phyloP scores from a whole-genome alignment of 177 flowering plant species.

The Telopea speciosissima region DNA sequence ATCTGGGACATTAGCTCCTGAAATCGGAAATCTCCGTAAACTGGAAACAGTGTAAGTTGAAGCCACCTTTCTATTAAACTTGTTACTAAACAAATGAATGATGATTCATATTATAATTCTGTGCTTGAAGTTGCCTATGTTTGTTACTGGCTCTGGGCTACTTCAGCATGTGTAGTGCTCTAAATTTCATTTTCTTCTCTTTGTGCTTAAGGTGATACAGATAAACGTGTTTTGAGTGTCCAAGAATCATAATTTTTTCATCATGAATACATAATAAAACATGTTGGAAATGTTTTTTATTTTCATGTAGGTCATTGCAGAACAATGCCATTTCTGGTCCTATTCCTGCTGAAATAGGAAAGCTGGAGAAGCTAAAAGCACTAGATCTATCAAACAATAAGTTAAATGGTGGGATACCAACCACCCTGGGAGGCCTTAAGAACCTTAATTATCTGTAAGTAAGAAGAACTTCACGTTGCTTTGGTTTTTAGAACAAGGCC shows the following conservation, averaged over 20 bases:
- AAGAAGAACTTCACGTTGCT: constrained; percentile 4
- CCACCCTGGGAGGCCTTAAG: constrained; percentile 63
- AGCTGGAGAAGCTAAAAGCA: constrained; percentile 70
- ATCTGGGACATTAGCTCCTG: constrained; percentile 74
- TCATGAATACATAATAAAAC: neutral
- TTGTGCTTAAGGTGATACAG: neutral
- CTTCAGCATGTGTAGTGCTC: neutral
- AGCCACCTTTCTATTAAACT: neutral
- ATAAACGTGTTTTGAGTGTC: neutral
- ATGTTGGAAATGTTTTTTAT: neutral
- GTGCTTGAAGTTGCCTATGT: neutral
- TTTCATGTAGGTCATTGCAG: constrained; percentile 63
- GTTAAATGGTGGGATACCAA: constrained; percentile 67
- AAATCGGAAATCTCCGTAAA: constrained; percentile 72
- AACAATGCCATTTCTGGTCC: constrained; percentile 82
- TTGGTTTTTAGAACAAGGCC: neutral
- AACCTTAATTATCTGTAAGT: constrained; percentile 86
- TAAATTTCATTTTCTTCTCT: neutral
- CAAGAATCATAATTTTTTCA: too few species aligned
- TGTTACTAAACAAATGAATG: too few species aligned
- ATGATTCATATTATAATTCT: neutral
- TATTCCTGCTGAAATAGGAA: constrained; percentile 74
- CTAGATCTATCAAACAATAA: constrained; percentile 86
- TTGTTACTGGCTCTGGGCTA: neutral
- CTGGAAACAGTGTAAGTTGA: constrained; percentile 81